Conservation (phyloP, 306 rosid species). For the Echinosophora koreensis region DNA sequence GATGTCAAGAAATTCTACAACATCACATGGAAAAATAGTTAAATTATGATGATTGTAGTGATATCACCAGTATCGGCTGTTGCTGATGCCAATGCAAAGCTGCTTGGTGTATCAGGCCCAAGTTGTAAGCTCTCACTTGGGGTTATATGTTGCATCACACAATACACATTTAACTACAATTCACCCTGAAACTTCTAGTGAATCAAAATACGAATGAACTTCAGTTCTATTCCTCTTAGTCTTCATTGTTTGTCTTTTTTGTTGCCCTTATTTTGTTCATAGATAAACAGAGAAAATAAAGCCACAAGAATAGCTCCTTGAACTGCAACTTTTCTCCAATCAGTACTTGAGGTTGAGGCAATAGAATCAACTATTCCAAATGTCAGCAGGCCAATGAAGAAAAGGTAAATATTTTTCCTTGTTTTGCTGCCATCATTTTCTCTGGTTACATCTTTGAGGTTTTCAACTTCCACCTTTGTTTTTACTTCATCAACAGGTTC, state of each 20-base stretch:
- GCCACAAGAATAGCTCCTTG: slow-evolving; percentile 71
- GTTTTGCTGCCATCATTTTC: slow-evolving; percentile 61
- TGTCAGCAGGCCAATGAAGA: slow-evolving; percentile 65
- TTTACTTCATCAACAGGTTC: slow-evolving; percentile 51
- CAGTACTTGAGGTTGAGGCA: slow-evolving; percentile 57
- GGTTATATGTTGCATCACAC: slow-evolving; percentile 61
- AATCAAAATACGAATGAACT: slow-evolving; percentile 23
- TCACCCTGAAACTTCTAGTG: slow-evolving; percentile 18
- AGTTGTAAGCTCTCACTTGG: slow-evolving; percentile 61
- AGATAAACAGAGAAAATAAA: slow-evolving; percentile 61
- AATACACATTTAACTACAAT: slow-evolving; percentile 39
- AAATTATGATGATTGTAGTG: slow-evolving; percentile 60
- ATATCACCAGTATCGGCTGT: slow-evolving; percentile 50
- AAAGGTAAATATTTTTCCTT: slow-evolving; percentile 70
- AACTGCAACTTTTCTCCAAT: slow-evolving; percentile 73
- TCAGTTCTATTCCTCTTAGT: slow-evolving; percentile 49
- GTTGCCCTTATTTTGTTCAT: slow-evolving; percentile 66
- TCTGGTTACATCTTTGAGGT: slow-evolving; percentile 54
- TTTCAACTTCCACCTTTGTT: slow-evolving; percentile 61
- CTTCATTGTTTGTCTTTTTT: slow-evolving; percentile 53
- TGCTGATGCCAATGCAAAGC: slow-evolving; percentile 56
- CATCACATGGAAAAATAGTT: no score
- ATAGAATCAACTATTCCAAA: slow-evolving; percentile 64
- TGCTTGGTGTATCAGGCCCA: slow-evolving; percentile 67
- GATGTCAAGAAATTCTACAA: slow-evolving; percentile 37